Conservation (phyloP, 139 green algal genomes). For the Chlamydomonas applanata region DNA sequence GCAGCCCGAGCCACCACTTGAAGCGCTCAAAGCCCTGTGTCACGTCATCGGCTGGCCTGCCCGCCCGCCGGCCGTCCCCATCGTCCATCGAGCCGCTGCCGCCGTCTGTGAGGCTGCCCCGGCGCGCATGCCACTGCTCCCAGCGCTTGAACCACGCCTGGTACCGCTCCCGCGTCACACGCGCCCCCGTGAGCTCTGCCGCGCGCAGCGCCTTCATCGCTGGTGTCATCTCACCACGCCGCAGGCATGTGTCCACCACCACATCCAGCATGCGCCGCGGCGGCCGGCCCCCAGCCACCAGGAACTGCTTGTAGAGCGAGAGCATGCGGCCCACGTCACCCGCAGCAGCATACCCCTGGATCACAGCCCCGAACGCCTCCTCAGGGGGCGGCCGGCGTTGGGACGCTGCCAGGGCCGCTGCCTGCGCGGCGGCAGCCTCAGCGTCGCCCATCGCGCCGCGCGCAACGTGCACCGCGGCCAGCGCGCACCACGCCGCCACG, state of each 20-base stretch:
- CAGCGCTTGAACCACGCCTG: slow-evolving; percentile 21
- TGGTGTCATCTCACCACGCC: slow-evolving; percentile 21
- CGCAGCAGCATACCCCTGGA: slow-evolving; percentile 45
- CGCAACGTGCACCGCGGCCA: slow-evolving; percentile 46
- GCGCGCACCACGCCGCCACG: slow-evolving; percentile 44
- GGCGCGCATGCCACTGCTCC: background rate
- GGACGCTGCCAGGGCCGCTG: slow-evolving; percentile 19
- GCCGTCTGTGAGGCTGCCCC: background rate
- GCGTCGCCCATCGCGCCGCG: slow-evolving; percentile 54
- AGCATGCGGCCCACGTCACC: slow-evolving; percentile 34
- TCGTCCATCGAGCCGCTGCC: background rate
- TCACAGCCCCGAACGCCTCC: slow-evolving; percentile 39
- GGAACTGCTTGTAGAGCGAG: slow-evolving; percentile 43
- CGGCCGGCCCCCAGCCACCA: slow-evolving; percentile 48
- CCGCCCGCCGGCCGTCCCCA: background rate
- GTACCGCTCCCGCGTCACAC: slow-evolving; percentile 48
- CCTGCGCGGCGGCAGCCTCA: slow-evolving; percentile 29
- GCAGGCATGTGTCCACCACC: slow-evolving; percentile 43
- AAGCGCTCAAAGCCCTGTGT: slow-evolving; percentile 53
- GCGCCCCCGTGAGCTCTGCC: slow-evolving; percentile 54
- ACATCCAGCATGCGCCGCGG: slow-evolving; percentile 59
- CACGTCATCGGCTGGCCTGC: background rate
- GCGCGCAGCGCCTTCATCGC: slow-evolving; percentile 66
- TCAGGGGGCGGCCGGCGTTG: slow-evolving; percentile 39
- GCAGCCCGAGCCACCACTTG: slow-evolving; percentile 76